These are phyloP conservation scores for Curvularia verruculosa DNA, from an alignment of 2,329 filamentous ascomycete species.

Conservation along the genomic window DNA sequence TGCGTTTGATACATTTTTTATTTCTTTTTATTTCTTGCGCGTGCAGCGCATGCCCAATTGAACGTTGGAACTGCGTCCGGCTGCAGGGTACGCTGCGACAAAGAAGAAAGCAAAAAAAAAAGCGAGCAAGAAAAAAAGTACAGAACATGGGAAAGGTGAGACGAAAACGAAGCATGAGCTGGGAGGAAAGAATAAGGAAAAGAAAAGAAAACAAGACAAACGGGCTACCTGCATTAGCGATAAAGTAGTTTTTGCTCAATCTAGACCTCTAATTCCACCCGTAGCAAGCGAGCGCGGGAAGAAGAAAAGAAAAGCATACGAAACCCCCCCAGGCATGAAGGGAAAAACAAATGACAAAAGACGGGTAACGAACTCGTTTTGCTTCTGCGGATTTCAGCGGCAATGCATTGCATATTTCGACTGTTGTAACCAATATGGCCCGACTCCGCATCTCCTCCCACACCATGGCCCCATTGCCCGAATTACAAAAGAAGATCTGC, in stretches of 20 bases:
- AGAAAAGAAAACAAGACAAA: neutral
- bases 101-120: neutral
- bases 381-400: neutral
- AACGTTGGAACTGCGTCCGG: neutral
- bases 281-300: neutral
- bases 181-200: neutral
- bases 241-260: neutral
- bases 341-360: neutral
- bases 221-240: slow-evolving; percentile 4
- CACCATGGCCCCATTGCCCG: neutral
- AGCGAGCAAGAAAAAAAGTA: neutral
- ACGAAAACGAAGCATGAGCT: neutral
- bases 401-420: neutral
- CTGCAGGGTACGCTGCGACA: neutral
- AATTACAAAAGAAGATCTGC: neutral
- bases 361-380: neutral
- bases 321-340: neutral
- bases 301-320: neutral
- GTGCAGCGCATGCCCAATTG: neutral
- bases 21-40: neutral
- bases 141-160: neutral
- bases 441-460: neutral
- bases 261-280: neutral
- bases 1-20: neutral
- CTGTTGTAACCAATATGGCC: neutral